These are phyloP conservation scores for Euphorbia lathyris DNA, from an alignment of 345 rosid species.

Conservation along the genomic window DNA sequence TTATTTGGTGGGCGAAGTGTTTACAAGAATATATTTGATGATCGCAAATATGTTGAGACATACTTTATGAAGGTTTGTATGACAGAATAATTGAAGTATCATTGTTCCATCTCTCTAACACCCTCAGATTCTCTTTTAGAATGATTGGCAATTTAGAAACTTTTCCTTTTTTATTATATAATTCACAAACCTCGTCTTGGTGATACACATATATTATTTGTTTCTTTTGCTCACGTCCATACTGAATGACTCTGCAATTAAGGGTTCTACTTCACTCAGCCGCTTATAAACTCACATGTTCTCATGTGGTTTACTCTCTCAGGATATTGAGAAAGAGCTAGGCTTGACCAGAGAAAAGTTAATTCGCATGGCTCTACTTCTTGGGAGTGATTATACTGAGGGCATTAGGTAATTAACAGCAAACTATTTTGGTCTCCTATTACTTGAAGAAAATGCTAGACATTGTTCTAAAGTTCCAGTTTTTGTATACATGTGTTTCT, in stretches of 20 bases:
- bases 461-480: background rate
- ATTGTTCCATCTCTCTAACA: background rate
- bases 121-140: background rate
- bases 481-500: background rate
- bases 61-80: conserved; percentile 78
- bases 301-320: conserved; percentile 3
- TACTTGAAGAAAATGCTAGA: background rate
- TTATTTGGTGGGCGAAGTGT: conserved; percentile 88
- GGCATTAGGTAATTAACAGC: conserved; percentile 66
- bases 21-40: conserved; percentile 95
- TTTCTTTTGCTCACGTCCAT: conserved; percentile 2
- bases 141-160: conserved; percentile 1
- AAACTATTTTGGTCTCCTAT: background rate
- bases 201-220: background rate
- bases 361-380: conserved; percentile 87
- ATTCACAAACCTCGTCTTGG: background rate
- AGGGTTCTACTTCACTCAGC: background rate
- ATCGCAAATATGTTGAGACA: conserved; percentile 95
- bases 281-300: background rate
- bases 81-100: background rate
- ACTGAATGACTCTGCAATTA: background rate
- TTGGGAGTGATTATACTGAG: conserved; percentile 99
- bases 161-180: background rate
- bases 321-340: conserved; percentile 93
- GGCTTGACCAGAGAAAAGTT: conserved; percentile 80